Evolutionary conservation across 1,284 basidiomycete genomes (phyloP).

Genomic region (Calocybe gambosa): DNA sequence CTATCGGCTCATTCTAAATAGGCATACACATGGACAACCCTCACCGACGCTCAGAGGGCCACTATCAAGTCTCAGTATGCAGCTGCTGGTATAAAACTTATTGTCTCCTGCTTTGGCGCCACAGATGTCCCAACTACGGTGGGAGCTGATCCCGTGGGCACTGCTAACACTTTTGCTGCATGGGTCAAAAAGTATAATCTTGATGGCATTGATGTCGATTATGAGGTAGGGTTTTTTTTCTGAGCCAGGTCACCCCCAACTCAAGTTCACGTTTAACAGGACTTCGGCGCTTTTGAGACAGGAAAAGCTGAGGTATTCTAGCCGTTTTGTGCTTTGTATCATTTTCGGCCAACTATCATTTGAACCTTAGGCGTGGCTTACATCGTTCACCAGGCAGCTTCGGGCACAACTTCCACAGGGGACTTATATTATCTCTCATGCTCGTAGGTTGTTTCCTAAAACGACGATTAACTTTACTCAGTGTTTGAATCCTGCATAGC

Average conservation of each 20-base stretch:
- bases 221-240: conserved; percentile 31
- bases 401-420: conserved; percentile 34
- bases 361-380: conserved; percentile 33
- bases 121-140: conserved; percentile 45
- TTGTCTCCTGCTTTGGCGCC: conserved; percentile 53
- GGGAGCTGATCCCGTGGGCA: conserved; percentile 37
- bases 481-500: conserved; percentile 21
- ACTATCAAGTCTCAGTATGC: conserved; percentile 43
- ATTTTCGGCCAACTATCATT: conserved; percentile 1
- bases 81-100: conserved; percentile 49
- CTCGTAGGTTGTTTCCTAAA: conserved; percentile 12
- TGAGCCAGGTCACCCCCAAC: background rate
- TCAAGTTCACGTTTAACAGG: conserved; percentile 22
- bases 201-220: conserved; percentile 53
- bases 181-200: conserved; percentile 45
- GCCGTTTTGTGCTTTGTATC: background rate
- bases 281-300: conserved; percentile 41
- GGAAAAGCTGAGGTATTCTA: conserved; percentile 31
- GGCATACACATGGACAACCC: conserved; percentile 32
- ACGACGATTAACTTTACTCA: background rate
- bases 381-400: conserved; percentile 37
- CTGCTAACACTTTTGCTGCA: conserved; percentile 43
- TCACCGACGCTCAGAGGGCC: conserved; percentile 36
- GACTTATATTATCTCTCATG: conserved; percentile 31
- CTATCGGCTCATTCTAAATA: conserved; percentile 8